These are phyloP conservation scores for Neurospora hispaniola DNA, from an alignment of 495 filamentous ascomycete genomes.

Conservation along the genomic window DNA sequence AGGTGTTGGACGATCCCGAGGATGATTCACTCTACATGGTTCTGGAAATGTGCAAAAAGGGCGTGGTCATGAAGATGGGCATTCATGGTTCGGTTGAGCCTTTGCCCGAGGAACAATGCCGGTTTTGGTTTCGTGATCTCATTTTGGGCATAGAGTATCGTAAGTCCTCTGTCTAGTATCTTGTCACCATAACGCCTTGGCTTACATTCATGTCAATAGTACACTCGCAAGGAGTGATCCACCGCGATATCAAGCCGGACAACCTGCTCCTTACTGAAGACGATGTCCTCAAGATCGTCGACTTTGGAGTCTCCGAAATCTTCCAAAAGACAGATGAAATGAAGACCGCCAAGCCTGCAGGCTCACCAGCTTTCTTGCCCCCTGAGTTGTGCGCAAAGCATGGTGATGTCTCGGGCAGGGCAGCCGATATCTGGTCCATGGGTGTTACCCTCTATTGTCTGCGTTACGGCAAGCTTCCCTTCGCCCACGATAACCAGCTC, in stretches of 20 bases:
- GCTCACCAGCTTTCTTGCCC: constrained; percentile 89
- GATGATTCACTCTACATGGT: constrained; percentile 98
- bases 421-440: constrained; percentile 98
- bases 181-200: not conserved
- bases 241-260: constrained; percentile 97
- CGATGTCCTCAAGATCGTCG: constrained; percentile 89
- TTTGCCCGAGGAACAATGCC: constrained; percentile 72
- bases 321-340: constrained; percentile 85
- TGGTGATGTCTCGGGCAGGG: constrained; percentile 77
- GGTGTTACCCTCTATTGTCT: constrained; percentile 91
- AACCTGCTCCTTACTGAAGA: constrained; percentile 86
- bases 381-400: constrained; percentile 88
- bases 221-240: constrained; percentile 88
- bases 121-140: constrained; percentile 90
- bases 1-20: constrained; percentile 89
- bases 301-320: constrained; percentile 98
- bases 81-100: constrained; percentile 75
- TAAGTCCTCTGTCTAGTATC: constrained; percentile 27
- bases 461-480: constrained; percentile 77
- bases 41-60: constrained; percentile 97
- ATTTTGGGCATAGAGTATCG: constrained; percentile 92
- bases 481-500: constrained; percentile 63
- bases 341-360: constrained; percentile 88
- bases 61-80: constrained; percentile 93
- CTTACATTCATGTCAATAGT: constrained; percentile 32